Percentiles rank a stretch among this genome's conserved stretches.
These are phyloP conservation scores for Flueggea neowawraea DNA, from an alignment of 441 rosid species.

Conservation along the genomic window DNA sequence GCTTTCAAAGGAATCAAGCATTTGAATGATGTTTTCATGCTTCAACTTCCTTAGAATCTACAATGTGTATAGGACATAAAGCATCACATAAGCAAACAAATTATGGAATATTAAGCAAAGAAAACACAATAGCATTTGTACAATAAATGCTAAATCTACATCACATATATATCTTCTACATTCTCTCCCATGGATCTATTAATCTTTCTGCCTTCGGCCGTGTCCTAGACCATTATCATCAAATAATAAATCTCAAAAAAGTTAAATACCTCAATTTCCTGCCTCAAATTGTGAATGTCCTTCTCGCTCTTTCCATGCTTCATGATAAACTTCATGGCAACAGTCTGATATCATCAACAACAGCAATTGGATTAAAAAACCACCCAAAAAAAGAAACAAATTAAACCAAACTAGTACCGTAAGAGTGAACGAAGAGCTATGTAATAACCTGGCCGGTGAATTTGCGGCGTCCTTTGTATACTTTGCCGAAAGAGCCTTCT, in stretches of 20 bases:
- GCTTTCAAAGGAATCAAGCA: conserved; percentile 98
- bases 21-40: conserved; percentile 90
- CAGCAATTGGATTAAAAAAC: conserved; percentile 4
- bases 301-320: conserved; percentile 96
- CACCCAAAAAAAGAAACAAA: neutral
- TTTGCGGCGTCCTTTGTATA: conserved; percentile 88
- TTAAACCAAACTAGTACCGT: neutral
- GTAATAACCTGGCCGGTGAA: conserved; percentile 73
- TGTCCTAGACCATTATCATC: no score
- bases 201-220: no score
- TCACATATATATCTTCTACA: no score
- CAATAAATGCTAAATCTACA: no score
- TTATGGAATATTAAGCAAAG: neutral
- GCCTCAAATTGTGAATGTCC: conserved; percentile 87
- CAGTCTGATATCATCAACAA: conserved; percentile 55
- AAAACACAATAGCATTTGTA: no score
- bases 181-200: no score
- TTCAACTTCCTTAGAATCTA: conserved; percentile 94
- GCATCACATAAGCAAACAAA: conserved; percentile 6
- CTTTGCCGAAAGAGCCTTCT: conserved; percentile 97
- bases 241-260: no score
- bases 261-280: conserved; percentile 83
- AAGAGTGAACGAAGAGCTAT: conserved; percentile 10
- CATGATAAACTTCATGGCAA: conserved; percentile 97
- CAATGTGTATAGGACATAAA: conserved; percentile 16